Evolutionary conservation across 2,329 filamentous ascomycete genomes (phyloP).

Genomic region (Bimuria novae-zelandiae): DNA sequence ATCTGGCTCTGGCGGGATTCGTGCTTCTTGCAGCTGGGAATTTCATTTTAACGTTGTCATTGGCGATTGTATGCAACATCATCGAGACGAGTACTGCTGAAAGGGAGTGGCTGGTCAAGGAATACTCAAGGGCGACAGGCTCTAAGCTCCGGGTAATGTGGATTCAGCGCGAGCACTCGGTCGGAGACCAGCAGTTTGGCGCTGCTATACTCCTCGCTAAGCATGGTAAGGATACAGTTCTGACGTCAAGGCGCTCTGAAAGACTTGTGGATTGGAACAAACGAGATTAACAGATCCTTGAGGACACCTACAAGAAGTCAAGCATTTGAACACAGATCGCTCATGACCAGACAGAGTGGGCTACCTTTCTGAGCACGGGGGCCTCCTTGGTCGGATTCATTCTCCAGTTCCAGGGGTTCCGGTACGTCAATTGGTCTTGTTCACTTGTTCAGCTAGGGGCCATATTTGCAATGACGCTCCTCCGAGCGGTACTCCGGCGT

Average conservation of each 20-base stretch:
- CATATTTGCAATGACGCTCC: background rate
- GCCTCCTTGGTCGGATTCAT: background rate
- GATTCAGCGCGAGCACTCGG: background rate
- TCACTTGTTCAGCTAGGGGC: background rate
- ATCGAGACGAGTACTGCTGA: conserved; percentile 4
- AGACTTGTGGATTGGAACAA: background rate
- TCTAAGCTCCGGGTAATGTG: background rate
- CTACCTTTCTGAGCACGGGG: conserved; percentile 5
- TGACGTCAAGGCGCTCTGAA: conserved; percentile 1
- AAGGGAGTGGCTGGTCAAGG: background rate
- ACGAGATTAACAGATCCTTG: background rate
- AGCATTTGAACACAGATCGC: conserved; percentile 1
- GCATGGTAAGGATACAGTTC: background rate
- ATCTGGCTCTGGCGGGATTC: background rate
- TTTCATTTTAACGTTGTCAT: background rate
- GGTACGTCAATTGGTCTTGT: background rate
- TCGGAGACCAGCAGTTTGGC: conserved; percentile 6
- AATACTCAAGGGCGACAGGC: background rate
- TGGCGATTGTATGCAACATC: background rate
- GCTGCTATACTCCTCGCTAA: background rate
- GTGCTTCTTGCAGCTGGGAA: background rate
- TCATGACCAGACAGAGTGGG: background rate
- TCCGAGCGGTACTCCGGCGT: background rate
- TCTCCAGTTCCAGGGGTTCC: background rate
- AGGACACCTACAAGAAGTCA: background rate